These are phyloP conservation scores for Patellifolia procumbens DNA, from an alignment of 179 eudicot species.

Conservation along the genomic window DNA sequence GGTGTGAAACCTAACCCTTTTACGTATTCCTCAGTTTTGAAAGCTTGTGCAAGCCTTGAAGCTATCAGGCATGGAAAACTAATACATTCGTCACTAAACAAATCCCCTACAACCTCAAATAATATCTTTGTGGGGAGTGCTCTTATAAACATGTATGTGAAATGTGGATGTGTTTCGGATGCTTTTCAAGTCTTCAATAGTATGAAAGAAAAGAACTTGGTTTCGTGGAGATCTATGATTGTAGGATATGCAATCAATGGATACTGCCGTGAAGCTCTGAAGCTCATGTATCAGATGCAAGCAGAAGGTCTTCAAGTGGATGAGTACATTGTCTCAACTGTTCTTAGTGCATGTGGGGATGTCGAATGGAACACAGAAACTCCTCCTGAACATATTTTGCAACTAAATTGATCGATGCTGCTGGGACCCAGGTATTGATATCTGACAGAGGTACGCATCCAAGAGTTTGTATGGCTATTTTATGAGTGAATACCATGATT, in stretches of 20 bases:
- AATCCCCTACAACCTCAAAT: constrained; percentile 56
- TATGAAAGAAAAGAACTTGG: constrained; percentile 71
- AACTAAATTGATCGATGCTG: constrained; percentile 24
- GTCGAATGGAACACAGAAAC: constrained; percentile 48
- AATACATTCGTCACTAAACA: constrained; percentile 68
- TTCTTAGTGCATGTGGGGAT: constrained; percentile 78
- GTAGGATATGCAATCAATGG: constrained; percentile 77
- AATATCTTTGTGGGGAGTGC: constrained; percentile 76
- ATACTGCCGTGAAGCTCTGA: constrained; percentile 69
- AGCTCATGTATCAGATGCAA: constrained; percentile 78
- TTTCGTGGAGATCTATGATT: constrained; percentile 84
- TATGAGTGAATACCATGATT: no score
- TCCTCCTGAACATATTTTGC: constrained; percentile 30
- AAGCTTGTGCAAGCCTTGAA: constrained; percentile 77
- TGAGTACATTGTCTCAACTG: constrained; percentile 57
- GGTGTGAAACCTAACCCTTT: constrained; percentile 80
- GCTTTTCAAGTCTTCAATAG: constrained; percentile 70
- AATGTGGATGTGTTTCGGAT: constrained; percentile 68
- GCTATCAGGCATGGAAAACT: constrained; percentile 62
- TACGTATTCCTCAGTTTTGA: constrained; percentile 76
- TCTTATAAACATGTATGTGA: constrained; percentile 76
- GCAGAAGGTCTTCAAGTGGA: constrained; percentile 71
- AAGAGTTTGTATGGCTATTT: no score
- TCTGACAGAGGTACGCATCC: no score
- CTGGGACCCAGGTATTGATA: no score